Base-by-base conservation (phyloP, 2,329 filamentous ascomycete species). In the Macrophomina pseudophaseolina region DNA sequence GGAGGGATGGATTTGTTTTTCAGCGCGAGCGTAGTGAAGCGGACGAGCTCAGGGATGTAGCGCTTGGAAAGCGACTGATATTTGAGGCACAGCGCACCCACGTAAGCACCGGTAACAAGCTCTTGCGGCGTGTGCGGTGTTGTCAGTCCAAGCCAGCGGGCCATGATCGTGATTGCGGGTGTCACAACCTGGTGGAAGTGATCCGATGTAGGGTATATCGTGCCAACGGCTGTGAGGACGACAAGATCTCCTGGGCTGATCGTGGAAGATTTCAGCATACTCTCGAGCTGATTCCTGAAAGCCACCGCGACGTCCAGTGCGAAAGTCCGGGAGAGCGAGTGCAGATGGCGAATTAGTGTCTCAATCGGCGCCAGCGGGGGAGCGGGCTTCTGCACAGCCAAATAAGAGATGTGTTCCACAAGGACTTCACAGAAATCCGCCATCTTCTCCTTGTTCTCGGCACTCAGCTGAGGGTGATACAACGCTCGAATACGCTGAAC, bases 181-280 rank as follows among this genome's bases (percentile, higher is more conserved):
- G 95, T 99, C 48, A 93, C 91, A 42, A 98, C 92, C 72, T 95
- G 91, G 74, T 99, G 95, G 79, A 98, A 99, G 79, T 98, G 94
- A 79, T 99, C 95, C 0, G 94, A 97, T 0, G 95, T 97, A 4
- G 95, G 94, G 74, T 97, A 99, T 64, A 96, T 91, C 2, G 88
- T 89, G 48, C 90, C 88, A 68, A 97, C 87, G 0, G 92, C 93
- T 0, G 92, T 94, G 42, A 99, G 81, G n/a, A 97, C 81, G 28
- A 93, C 80, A 23, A 99, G 80, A 73, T 99, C 94, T 18, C 92
- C 92, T n/a, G 84, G 76, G 12, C 77, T 71, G 76, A 85, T 73
- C 77, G 86, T 72, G 84, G 87, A 83, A 1, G 84, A 79, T 12
- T 84, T 77, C 48, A 86, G 81, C 40, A 90, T 80, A 30, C 79